A percentile compares a stretch with the other conserved stretches of the same genome.
phyloP scores from a whole-genome alignment of 129 eudicot genomes.

The Flaveria ramosissima region DNA sequence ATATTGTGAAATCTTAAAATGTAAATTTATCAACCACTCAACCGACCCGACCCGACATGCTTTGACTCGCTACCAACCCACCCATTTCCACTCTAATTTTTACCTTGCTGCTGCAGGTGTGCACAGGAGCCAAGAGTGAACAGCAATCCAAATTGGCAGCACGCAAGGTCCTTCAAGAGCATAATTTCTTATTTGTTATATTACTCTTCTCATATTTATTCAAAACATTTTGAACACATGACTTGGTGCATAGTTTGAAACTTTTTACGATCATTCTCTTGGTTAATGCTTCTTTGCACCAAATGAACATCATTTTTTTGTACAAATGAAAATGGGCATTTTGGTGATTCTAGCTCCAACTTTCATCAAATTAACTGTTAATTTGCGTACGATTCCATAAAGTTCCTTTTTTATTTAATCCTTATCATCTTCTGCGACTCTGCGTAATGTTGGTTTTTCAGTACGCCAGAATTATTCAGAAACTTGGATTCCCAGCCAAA shows the following conservation, averaged over 20 bases:
- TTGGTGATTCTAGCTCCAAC: conserved; percentile 1
- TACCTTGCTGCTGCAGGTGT: conserved; percentile 52
- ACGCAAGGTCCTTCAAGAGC: conserved; percentile 60
- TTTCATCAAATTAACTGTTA: not conserved
- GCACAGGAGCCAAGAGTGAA: conserved; percentile 98
- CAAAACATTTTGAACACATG: not conserved
- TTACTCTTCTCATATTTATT: not conserved
- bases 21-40: not conserved
- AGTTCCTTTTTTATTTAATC: not conserved
- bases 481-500: conserved; percentile 80
- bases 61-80: not conserved
- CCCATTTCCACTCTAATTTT: not conserved
- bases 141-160: conserved; percentile 87
- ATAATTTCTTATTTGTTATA: not conserved
- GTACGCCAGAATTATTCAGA: conserved; percentile 87
- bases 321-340: not conserved
- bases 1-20: not conserved
- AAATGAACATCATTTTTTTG: not conserved
- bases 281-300: not conserved
- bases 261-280: not conserved
- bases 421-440: not conserved
- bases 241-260: not conserved
- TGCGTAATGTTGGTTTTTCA: conserved; percentile 25
- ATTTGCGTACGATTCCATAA: not conserved
- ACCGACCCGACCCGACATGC: not conserved